Base-by-base conservation (phyloP, 331 rosid genomes). In the Quercus lobata region DNA sequence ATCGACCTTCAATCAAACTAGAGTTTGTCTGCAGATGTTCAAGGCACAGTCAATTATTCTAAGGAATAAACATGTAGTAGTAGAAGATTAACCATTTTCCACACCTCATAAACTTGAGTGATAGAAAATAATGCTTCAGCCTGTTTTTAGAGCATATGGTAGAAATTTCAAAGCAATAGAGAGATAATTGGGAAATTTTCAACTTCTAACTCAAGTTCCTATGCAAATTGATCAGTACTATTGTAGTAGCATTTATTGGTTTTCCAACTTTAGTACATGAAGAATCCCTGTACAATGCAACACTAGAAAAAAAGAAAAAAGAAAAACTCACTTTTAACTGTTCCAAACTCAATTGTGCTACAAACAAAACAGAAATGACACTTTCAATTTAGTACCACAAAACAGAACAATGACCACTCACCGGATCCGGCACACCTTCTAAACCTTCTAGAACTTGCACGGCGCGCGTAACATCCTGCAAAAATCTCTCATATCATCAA, bases 341-440 rank as follows among this genome's bases (percentile, higher is more conserved):
- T 24, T 24, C 25, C 16, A 60, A 9, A 8, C 65, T 58, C 65
- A 7, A 57, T 29, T 14, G 24, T 21, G 30, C 12, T 24, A 2
- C 15, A 4, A 60, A 60, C 66, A 60, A 11, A 58, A 22, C 46
- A 63, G 19, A 63, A 63, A 63, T 29, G 21, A 16, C 70, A 29
- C 7, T n/a, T 63, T 16, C 37, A 63, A 15, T 29, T 29, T 29
- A 6, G n/a, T n/a, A 25, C 12, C 46, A 41, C 69, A 65, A 62
- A 72, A 29, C 18, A 65, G 24, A 22, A n/a, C 12, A 49, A 24
- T 14, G 85, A 54, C 25, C 22, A 80, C 89, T 8, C 77, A 94
- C 98, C 90, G 98, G 98, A 76, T 94, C 89, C 19, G 86, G 85
- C 58, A 94, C 93, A 14, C 98, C 98, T 17, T 80, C 85, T 37